Percentiles rank a stretch among this genome's conserved stretches.
Conservation (phyloP, 73 alveolate species). For the Blepharisma stoltei region DNA sequence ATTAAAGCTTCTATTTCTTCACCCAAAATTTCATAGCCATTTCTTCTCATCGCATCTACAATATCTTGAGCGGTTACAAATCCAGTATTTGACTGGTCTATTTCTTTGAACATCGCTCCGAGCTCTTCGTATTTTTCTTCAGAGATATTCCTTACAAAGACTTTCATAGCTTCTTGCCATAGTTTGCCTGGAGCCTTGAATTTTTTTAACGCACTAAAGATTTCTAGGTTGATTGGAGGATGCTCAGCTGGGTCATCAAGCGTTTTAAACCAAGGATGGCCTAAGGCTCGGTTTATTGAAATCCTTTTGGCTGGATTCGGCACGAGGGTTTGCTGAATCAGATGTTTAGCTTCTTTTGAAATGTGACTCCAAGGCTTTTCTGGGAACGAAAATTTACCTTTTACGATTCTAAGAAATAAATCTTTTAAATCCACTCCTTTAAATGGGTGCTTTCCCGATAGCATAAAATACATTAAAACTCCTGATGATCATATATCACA, state of each 20-base stretch:
- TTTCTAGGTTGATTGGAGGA: neutral
- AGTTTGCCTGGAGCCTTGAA: conserved; percentile 31
- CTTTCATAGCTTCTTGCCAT: conserved; percentile 27
- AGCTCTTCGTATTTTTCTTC: conserved; percentile 3
- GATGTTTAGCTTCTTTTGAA: conserved; percentile 59
- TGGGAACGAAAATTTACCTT: neutral
- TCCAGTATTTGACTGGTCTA: conserved; percentile 22
- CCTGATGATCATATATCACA: conserved; percentile 42
- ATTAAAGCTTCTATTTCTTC: neutral
- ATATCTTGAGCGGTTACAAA: conserved; percentile 18
- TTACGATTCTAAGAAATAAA: neutral
- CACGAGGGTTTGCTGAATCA: conserved; percentile 47
- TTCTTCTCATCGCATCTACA: conserved; percentile 22
- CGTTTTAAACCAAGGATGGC: conserved; percentile 57
- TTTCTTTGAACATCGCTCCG: neutral
- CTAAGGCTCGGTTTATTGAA: conserved; percentile 48
- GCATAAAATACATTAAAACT: conserved; percentile 27
- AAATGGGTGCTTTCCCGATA: conserved; percentile 28
- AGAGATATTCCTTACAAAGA: conserved; percentile 14
- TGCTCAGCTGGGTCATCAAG: neutral
- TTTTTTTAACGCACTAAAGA: neutral
- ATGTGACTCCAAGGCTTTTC: conserved; percentile 45
- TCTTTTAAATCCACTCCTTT: conserved; percentile 12
- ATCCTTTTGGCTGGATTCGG: conserved; percentile 48
- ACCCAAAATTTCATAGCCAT: conserved; percentile 21